phyloP scores from a whole-genome alignment of 2,329 filamentous ascomycete species.

The Ophiostoma novo-ulmi region DNA sequence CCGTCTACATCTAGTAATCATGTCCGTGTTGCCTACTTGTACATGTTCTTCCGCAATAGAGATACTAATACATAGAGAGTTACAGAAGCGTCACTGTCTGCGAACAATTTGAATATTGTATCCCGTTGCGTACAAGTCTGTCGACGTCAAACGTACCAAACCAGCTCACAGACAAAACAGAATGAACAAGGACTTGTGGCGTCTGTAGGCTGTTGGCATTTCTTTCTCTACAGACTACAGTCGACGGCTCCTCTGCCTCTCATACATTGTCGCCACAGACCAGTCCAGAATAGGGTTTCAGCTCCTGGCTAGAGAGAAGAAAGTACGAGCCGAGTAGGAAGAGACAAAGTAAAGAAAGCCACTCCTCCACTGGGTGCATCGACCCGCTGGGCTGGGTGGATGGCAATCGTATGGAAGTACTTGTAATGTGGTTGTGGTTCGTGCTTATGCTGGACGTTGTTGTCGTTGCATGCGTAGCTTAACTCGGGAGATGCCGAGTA shows the following conservation, averaged over 20 bases:
- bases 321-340: neutral
- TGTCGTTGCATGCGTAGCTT: neutral
- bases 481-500: neutral
- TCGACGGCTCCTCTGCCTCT: neutral
- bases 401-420: neutral
- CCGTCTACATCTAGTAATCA: neutral
- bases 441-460: neutral
- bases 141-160: neutral
- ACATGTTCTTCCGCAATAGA: neutral
- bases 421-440: neutral
- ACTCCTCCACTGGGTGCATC: neutral
- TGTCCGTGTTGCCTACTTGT: neutral
- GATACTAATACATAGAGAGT: neutral
- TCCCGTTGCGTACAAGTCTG: neutral
- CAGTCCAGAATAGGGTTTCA: conserved; percentile 6
- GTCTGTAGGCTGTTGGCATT: too few species aligned
- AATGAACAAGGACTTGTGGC: too few species aligned
- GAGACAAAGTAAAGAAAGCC: neutral
- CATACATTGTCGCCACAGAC: neutral
- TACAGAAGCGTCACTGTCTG: neutral
- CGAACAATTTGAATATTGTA: neutral
- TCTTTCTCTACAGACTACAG: too few species aligned
- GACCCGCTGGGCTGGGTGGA: neutral
- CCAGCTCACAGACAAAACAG: neutral
- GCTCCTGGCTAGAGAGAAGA: neutral